phyloP scores from a whole-genome alignment of 2,329 filamentous ascomycete species.

The Paraphoma sp. region DNA sequence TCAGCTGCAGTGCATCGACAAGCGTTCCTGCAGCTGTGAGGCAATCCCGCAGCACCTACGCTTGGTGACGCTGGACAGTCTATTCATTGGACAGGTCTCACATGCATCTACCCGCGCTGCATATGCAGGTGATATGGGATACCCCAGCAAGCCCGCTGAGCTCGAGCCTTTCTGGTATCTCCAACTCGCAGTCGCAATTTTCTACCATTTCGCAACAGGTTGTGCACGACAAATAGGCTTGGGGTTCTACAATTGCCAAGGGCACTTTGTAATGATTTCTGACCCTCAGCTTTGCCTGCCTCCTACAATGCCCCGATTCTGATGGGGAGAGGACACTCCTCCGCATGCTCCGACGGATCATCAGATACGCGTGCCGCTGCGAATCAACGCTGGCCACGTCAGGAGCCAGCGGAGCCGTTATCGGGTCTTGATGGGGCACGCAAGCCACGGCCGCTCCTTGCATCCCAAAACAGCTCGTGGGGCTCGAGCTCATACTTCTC shows the following conservation, averaged over 20 bases:
- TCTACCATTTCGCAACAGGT: slow-evolving; percentile 22
- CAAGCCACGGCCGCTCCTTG: slow-evolving; percentile 46
- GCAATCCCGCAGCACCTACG: slow-evolving; percentile 40
- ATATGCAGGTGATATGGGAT: slow-evolving; percentile 47
- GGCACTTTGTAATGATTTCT: slow-evolving; percentile 4
- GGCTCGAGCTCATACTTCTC: slow-evolving; percentile 15
- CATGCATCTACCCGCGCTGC: slow-evolving; percentile 46
- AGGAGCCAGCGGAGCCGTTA: slow-evolving; percentile 45
- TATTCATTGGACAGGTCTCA: slow-evolving; percentile 36
- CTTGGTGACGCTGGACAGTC: slow-evolving; percentile 17
- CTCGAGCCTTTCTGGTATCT: slow-evolving; percentile 1
- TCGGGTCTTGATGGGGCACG: slow-evolving; percentile 38
- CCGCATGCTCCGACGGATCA: slow-evolving; percentile 23
- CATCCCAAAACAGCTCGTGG: slow-evolving; percentile 39
- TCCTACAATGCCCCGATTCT: slow-evolving; percentile 6
- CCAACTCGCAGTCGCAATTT: background rate
- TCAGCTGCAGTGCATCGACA: slow-evolving; percentile 29
- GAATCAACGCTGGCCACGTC: slow-evolving; percentile 49
- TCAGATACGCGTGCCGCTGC: slow-evolving; percentile 33
- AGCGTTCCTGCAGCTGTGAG: slow-evolving; percentile 48
- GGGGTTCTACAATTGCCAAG: background rate
- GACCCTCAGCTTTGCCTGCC: background rate
- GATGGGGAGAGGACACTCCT: slow-evolving; percentile 20
- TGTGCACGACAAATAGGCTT: slow-evolving; percentile 22
- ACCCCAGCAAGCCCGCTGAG: slow-evolving; percentile 29